phyloP scores from a whole-genome alignment of 306 rosid species.

The Sicyos edulis region DNA sequence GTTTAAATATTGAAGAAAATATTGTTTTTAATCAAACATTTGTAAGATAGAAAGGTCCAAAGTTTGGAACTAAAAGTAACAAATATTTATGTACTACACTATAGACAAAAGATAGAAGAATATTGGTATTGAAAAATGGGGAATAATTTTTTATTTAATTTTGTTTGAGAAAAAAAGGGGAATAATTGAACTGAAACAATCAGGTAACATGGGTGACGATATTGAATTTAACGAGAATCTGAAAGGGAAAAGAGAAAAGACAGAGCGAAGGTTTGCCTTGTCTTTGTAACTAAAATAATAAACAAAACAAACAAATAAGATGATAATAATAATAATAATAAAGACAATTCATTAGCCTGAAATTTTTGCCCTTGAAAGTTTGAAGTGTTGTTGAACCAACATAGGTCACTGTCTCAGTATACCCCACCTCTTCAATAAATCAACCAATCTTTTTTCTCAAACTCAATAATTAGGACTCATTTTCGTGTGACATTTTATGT shows the following conservation, averaged over 20 bases:
- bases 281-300: neutral
- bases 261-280: neutral
- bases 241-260: conserved; percentile 4
- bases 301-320: neutral
- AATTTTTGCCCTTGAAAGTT: neutral
- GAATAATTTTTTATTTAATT: no score
- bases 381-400: neutral
- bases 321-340: neutral
- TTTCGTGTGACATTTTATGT: neutral
- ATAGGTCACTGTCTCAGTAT: neutral
- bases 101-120: no score
- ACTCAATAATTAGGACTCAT: neutral
- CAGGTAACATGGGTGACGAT: conserved; percentile 5
- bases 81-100: no score
- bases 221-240: neutral
- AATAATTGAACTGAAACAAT: conserved; percentile 7
- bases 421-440: conserved; percentile 6
- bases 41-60: neutral
- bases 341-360: neutral
- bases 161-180: no score
- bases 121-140: no score
- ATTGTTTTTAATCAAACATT: no score
- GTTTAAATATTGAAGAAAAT: no score
- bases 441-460: neutral
- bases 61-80: no score